phyloP scores from a whole-genome alignment of 208 protist genomes.

The Leishmania lainsoni region DNA sequence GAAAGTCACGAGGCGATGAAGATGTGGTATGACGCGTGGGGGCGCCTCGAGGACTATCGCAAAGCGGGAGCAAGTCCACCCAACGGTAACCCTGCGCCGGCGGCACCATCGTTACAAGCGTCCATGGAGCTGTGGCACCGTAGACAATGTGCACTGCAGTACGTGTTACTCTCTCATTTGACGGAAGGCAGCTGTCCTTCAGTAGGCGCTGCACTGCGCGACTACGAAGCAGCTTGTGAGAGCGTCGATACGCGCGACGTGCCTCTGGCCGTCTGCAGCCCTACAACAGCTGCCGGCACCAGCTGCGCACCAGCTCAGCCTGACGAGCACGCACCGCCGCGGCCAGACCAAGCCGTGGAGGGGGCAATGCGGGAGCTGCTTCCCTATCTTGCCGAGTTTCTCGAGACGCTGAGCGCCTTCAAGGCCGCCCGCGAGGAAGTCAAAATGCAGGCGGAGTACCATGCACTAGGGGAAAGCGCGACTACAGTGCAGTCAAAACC shows the following conservation, averaged over 20 bases:
- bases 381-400: background rate
- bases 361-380: background rate
- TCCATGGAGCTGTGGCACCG: conserved; percentile 5
- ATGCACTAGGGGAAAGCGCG: background rate
- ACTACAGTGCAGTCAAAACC: background rate
- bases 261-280: background rate
- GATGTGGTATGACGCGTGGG: conserved; percentile 17
- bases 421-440: conserved; percentile 8
- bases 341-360: background rate
- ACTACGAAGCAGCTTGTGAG: background rate
- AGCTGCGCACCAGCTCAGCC: background rate
- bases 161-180: conserved; percentile 7
- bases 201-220: background rate
- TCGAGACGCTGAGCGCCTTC: background rate
- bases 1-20: background rate
- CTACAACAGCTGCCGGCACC: no score
- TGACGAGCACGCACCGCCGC: background rate
- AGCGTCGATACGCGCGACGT: background rate
- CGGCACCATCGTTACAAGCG: background rate
- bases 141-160: background rate
- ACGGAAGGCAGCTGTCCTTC: background rate
- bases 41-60: background rate
- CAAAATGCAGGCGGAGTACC: conserved; percentile 7
- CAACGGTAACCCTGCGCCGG: background rate
- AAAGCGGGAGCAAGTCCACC: background rate